These are phyloP conservation scores for Xylaria sp. DNA, from an alignment of 2,329 filamentous ascomycete species.

Conservation along the genomic window DNA sequence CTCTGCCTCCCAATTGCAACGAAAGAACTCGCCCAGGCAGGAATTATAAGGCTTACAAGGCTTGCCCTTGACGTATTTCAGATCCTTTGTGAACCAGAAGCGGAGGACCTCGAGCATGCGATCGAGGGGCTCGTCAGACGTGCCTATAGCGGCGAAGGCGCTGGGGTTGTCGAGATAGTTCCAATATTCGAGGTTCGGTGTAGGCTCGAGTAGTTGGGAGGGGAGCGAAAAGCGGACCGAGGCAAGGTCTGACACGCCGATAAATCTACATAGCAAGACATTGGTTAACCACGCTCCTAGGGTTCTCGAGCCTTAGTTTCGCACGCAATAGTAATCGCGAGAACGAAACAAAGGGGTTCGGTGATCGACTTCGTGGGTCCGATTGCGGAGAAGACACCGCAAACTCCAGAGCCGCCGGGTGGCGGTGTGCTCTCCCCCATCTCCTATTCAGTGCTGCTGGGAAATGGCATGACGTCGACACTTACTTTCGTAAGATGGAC, in stretches of 20 bases:
- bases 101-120: conserved; percentile 94
- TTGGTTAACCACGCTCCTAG: conserved; percentile 44
- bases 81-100: conserved; percentile 99
- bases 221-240: conserved; percentile 95
- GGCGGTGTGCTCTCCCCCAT: conserved; percentile 15
- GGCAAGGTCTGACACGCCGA: conserved; percentile 95
- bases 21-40: conserved; percentile 94
- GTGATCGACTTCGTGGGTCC: conserved; percentile 32
- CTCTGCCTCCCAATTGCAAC: conserved; percentile 96
- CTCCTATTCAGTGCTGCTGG: background rate
- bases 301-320: background rate
- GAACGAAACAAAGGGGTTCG: background rate
- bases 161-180: conserved; percentile 96
- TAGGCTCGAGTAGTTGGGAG: conserved; percentile 93
- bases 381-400: conserved; percentile 40
- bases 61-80: conserved; percentile 99
- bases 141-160: conserved; percentile 84
- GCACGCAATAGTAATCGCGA: conserved; percentile 33
- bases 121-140: conserved; percentile 89
- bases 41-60: conserved; percentile 99
- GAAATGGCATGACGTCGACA: conserved; percentile 31
- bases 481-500: conserved; percentile 87
- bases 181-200: conserved; percentile 98
- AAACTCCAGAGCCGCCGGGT: background rate
- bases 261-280: conserved; percentile 71